Base-by-base conservation (phyloP, 2,329 filamentous ascomycete genomes). In the Exophiala viscosa region DNA sequence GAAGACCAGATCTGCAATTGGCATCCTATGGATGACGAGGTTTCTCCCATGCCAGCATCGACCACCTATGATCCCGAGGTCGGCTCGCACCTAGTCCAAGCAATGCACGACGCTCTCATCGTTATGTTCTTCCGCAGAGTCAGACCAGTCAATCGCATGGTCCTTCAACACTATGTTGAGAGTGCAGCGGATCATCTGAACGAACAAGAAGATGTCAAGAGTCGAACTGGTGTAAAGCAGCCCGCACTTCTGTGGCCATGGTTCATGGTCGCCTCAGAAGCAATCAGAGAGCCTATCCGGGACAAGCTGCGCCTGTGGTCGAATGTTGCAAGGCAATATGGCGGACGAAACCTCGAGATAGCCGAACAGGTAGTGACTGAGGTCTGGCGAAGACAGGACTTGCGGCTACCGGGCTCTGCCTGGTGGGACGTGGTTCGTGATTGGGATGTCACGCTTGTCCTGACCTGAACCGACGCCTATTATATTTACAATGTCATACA, bases 61-160 rank as follows among this genome's bases (percentile, higher is more conserved):
- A 15, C 23, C 8, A 33, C 38, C n/a, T 49, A 49, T 33, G 47
- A 49, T 35, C 47, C 47, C 18, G 14, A 49, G n/a, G 39, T 49
- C 23, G 47, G 38, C 18, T 49, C 47, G 8, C 36, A 49, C 23
- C 39, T 49, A 10, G 47, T 49, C 14, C 39, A 49, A 49, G 47
- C 47, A 28, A 49, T 49, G 47, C 47, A 43, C 17, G 38, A 49
- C 31, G 47, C 47, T 31, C 28, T 49, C 13, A 43, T 43, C 33
- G 47, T 49, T 11, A 49, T 43, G 47, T 49, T 49, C 39, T 49
- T 49, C 17, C 36, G 47, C 28, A 42, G 47, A 35, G 47, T 49
- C 20, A 33, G 47, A 13, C 32, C 36, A 9, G 28, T 49, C 38
- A 49, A 43, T 18, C 47, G 36, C 8, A 43, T 43, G 23, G 39